Percentiles rank a stretch among this genome's conserved stretches.
phyloP scores from a whole-genome alignment of 1,284 basidiomycete species.

The Mycosarcoma mackinlayi region DNA sequence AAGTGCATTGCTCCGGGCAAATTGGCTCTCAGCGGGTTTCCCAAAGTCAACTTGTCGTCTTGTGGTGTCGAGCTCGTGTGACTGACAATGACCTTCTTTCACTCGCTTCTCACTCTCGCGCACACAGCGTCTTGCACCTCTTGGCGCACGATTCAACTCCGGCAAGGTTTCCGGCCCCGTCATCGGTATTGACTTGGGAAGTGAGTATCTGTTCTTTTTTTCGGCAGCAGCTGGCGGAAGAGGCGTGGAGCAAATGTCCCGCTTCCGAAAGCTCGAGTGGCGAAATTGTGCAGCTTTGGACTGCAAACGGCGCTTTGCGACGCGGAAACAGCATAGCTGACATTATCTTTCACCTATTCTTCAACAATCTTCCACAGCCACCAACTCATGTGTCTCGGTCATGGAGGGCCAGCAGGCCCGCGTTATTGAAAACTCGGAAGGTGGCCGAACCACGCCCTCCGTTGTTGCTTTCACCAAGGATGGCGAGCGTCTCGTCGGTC shows the following conservation, averaged over 20 bases:
- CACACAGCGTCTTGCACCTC: slow-evolving; percentile 51
- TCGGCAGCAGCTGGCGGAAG: too few relatives aligned
- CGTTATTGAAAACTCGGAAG: slow-evolving; percentile 97
- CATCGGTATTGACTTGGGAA: slow-evolving; percentile 67
- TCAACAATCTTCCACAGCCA: slow-evolving; percentile 35
- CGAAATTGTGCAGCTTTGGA: too few relatives aligned
- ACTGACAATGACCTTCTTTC: slow-evolving; percentile 6
- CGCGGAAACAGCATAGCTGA: slow-evolving; percentile 8
- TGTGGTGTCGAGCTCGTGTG: slow-evolving; percentile 1
- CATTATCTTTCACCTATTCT: background rate
- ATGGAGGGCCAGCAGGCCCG: slow-evolving; percentile 91
- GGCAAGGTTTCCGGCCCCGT: slow-evolving; percentile 65
- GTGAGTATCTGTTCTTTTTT: slow-evolving; percentile 36
- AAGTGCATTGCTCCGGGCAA: too few relatives aligned
- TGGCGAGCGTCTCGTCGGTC: slow-evolving; percentile 79
- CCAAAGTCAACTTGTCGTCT: too few relatives aligned
- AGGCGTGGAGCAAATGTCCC: background rate
- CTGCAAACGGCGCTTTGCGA: background rate
- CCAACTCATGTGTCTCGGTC: slow-evolving; percentile 68
- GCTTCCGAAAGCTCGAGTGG: background rate
- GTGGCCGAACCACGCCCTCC: slow-evolving; percentile 96
- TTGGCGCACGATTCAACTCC: slow-evolving; percentile 55
- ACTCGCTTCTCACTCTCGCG: background rate
- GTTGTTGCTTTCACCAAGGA: slow-evolving; percentile 97
- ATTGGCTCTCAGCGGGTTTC: too few relatives aligned